phyloP scores from a whole-genome alignment of 805 yeast genomes.

The Starmerella riodocensis region DNA sequence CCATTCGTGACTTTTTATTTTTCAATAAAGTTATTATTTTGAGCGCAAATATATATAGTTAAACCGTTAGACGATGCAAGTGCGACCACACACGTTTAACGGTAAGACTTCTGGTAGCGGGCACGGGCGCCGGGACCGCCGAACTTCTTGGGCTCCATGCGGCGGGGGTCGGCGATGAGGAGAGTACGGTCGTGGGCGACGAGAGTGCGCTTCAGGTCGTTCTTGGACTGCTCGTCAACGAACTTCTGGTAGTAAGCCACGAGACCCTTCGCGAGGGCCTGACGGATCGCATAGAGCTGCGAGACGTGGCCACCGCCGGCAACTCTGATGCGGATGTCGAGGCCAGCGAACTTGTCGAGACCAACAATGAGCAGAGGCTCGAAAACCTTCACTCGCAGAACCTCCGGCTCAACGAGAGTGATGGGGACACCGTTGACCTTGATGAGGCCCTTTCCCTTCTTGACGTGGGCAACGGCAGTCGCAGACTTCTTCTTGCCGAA shows the following conservation, averaged over 20 bases:
- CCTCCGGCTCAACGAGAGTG: conserved; percentile 97
- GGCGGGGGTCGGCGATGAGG: conserved; percentile 98
- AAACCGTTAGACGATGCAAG: not conserved
- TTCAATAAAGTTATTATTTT: conserved; percentile 3
- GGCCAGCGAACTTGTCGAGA: conserved; percentile 94
- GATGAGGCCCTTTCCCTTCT: conserved; percentile 98
- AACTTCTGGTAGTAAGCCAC: conserved; percentile 98
- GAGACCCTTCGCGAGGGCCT: conserved; percentile 98
- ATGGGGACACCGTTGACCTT: conserved; percentile 99
- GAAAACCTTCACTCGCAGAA: conserved; percentile 98
- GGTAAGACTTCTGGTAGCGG: conserved; percentile 99
- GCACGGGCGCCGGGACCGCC: conserved; percentile 99
- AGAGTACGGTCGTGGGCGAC: conserved; percentile 97
- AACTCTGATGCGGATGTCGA: conserved; percentile 97
- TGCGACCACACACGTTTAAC: conserved; percentile 44
- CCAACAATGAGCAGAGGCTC: conserved; percentile 98
- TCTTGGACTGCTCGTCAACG: conserved; percentile 99
- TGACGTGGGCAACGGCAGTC: conserved; percentile 99
- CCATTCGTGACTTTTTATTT: not conserved
- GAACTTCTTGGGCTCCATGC: conserved; percentile 99
- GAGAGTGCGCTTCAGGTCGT: conserved; percentile 97
- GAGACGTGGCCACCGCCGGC: conserved; percentile 99
- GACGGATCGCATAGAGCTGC: conserved; percentile 99
- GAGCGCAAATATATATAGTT: conserved; percentile 9
- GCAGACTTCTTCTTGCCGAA: conserved; percentile 99